These are phyloP conservation scores for Sodiomyces alkalinus DNA, from an alignment of 2,329 filamentous ascomycete genomes.

Conservation along the genomic window DNA sequence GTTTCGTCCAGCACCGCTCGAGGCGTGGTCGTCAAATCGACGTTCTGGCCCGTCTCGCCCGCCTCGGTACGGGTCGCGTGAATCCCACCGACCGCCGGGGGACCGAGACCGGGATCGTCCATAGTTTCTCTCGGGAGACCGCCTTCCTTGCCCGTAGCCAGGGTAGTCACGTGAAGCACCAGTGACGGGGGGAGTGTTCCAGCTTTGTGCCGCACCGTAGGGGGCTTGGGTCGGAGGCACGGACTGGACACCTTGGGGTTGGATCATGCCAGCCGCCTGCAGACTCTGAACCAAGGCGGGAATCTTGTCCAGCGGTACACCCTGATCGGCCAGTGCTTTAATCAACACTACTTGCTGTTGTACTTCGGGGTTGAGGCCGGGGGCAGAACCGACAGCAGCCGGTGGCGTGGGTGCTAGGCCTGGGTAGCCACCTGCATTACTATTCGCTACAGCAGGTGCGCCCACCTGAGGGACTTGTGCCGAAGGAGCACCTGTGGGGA, in stretches of 20 bases:
- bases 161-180: conserved; percentile 39
- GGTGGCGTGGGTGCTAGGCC: conserved; percentile 11
- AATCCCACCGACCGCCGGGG: conserved; percentile 58
- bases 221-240: conserved; percentile 25
- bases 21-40: conserved; percentile 31
- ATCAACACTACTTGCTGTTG: conserved; percentile 62
- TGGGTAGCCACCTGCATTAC: neutral
- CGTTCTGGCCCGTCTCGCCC: conserved; percentile 55
- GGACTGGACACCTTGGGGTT: conserved; percentile 14
- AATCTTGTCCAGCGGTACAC: conserved; percentile 65
- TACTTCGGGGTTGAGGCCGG: conserved; percentile 34
- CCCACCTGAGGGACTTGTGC: neutral
- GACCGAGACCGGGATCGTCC: conserved; percentile 66
- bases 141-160: conserved; percentile 39
- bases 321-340: conserved; percentile 60
- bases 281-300: conserved; percentile 40
- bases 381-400: conserved; percentile 18
- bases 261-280: conserved; percentile 19
- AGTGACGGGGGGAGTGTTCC: conserved; percentile 15
- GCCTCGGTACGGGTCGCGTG: conserved; percentile 47
- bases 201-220: conserved; percentile 16
- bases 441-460: too few species aligned
- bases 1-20: conserved; percentile 44
- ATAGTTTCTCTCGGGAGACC: conserved; percentile 45
- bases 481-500: conserved; percentile 14